phyloP scores from a whole-genome alignment of 2,329 filamentous ascomycete species.

The Fusarium protoensiforme region DNA sequence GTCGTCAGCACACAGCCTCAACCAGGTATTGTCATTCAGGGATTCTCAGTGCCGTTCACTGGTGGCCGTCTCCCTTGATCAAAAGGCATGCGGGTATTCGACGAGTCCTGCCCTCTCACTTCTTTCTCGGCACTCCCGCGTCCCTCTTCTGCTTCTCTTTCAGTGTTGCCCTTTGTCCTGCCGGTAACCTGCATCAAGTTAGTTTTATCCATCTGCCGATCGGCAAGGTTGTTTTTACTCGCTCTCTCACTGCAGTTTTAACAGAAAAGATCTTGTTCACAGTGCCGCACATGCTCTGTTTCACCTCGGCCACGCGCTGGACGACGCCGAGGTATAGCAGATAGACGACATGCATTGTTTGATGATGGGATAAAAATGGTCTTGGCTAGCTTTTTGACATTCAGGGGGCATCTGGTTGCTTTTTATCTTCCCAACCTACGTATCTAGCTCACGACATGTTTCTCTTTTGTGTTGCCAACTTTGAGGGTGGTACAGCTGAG shows the following conservation, averaged over 20 bases:
- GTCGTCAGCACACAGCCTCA: neutral
- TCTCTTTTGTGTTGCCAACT: too few species aligned
- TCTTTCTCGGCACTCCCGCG: neutral
- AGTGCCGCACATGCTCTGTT: neutral
- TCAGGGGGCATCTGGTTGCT: neutral
- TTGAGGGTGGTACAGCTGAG: neutral
- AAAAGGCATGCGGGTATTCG: neutral
- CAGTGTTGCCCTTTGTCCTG: conserved; percentile 1
- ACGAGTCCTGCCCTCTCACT: neutral
- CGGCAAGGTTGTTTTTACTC: neutral
- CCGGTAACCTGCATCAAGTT: neutral
- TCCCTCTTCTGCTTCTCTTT: conserved; percentile 21
- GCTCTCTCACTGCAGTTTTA: neutral
- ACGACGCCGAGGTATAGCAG: conserved; percentile 19
- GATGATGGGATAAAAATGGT: too few species aligned
- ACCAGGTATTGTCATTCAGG: neutral
- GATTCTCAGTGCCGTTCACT: neutral
- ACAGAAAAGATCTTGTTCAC: neutral
- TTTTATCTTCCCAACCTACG: neutral
- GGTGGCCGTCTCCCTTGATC: neutral
- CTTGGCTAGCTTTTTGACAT: too few species aligned
- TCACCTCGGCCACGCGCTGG: conserved; percentile 7
- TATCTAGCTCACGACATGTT: neutral
- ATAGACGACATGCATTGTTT: conserved; percentile 25
- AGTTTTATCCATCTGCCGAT: neutral